Evolutionary conservation across 352 stramenopile species (phyloP).

Genomic region (Phytophthora sp.): DNA sequence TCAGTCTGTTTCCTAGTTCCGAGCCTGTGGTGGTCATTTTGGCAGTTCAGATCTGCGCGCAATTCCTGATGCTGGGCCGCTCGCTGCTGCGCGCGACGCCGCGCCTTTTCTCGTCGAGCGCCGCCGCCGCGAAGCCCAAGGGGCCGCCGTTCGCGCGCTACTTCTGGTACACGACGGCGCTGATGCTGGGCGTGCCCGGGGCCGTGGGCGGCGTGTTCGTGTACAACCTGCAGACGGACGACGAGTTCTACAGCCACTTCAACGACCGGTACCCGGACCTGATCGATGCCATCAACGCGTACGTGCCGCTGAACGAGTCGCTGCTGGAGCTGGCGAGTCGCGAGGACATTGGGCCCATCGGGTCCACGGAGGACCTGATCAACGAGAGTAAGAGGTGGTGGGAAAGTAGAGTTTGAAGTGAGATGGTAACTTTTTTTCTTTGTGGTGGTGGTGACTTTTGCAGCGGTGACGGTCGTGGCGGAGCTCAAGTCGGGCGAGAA

Average conservation of each 20-base stretch:
- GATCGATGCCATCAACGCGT: constrained; percentile 67
- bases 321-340: constrained; percentile 49
- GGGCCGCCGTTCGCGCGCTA: constrained; percentile 71
- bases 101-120: constrained; percentile 13
- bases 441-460: constrained; percentile 7
- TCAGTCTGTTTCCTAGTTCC: neutral
- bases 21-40: constrained; percentile 1
- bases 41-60: neutral
- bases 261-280: constrained; percentile 84
- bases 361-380: constrained; percentile 55
- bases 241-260: constrained; percentile 87
- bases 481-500: constrained; percentile 58
- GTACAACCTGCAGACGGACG: constrained; percentile 84
- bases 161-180: constrained; percentile 75
- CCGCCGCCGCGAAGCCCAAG: neutral
- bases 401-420: neutral
- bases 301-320: constrained; percentile 64
- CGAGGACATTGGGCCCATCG: constrained; percentile 73
- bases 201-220: constrained; percentile 72
- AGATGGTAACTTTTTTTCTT: neutral
- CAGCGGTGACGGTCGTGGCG: constrained; percentile 66
- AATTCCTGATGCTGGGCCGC: constrained; percentile 10
- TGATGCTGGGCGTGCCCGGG: constrained; percentile 82
- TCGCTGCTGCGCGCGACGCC: constrained; percentile 18
- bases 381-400: constrained; percentile 61